These are phyloP conservation scores for Zhuliangozyma parablackwelliae DNA, from an alignment of 1,139 yeast genomes.

Conservation along the genomic window DNA sequence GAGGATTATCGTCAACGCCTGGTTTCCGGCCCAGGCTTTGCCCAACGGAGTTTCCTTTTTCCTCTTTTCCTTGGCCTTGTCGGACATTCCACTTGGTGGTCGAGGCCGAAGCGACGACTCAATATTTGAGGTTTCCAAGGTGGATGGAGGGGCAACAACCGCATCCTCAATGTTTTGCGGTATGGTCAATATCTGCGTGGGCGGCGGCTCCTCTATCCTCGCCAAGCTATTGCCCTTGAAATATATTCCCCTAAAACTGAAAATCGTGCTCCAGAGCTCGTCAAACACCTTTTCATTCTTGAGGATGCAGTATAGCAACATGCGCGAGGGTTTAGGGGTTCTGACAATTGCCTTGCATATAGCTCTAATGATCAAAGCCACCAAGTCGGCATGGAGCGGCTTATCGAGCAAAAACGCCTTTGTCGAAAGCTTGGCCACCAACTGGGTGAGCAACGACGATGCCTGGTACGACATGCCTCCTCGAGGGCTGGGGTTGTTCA, in stretches of 20 bases:
- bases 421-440: constrained; percentile 44
- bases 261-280: constrained; percentile 28
- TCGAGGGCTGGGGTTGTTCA: constrained; percentile 28
- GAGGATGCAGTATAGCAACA: constrained; percentile 49
- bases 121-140: constrained; percentile 12
- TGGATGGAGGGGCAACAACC: not conserved
- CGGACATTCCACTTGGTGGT: constrained; percentile 62
- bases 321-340: constrained; percentile 47
- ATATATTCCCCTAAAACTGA: constrained; percentile 25
- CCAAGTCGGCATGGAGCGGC: constrained; percentile 49
- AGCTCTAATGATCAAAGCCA: constrained; percentile 56
- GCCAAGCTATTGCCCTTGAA: constrained; percentile 19
- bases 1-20: constrained; percentile 43
- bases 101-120: constrained; percentile 34
- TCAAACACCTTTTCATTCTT: constrained; percentile 43
- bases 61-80: constrained; percentile 54
- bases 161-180: not conserved
- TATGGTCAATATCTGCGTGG: not conserved
- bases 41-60: constrained; percentile 47
- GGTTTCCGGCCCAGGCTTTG: constrained; percentile 59
- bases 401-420: constrained; percentile 38
- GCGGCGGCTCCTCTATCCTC: constrained; percentile 13
- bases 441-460: constrained; percentile 51
- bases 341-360: constrained; percentile 49
- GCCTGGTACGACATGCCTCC: constrained; percentile 61